Base-by-base conservation (phyloP, 2,329 filamentous ascomycete species). In the Stemphylium beticola region DNA sequence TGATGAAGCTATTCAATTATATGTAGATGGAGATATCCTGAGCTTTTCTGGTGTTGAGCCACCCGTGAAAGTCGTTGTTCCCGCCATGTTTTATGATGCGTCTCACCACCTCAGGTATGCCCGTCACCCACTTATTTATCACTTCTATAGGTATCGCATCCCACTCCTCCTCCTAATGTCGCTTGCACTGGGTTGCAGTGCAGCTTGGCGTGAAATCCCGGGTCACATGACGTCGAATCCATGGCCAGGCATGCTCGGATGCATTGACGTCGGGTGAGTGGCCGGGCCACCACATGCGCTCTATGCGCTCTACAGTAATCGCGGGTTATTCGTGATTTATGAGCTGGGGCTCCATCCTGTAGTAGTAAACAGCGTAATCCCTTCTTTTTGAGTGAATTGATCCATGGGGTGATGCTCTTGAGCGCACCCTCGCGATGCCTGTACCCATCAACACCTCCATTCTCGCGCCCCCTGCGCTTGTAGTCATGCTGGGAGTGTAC, bases 261-360 rank as follows among this genome's bases (percentile, higher is more conserved):
- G 56, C 45, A 33, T 59, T 59, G 6, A 55, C 26, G 8, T 59
- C 36, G 4, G 52, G 48, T 14, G 40, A 55, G 40, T 59, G 49
- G 10, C 57, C 40, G 3, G 44, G 50, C 57, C 37, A 57, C 15
- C 10, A 32, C 34, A 60, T n/a, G n/a, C 18, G 38, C 4, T 60
- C 44, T 5, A 57, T 24, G 7, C 34, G 11, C 22, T 53, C 11
- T 8, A 54, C 22, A 17, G 12, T 56, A 60, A 17, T 57, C 29
- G 11, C 31, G 17, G 2, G 43, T 15, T 11, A 57, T 55, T 14
- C 43, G 29, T 5, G 39, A 49, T 7, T 53, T 51, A 26, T 60
- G 36, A 34, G 50, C 14, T 15, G 45, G 44, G 40, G 50, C 54
- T 32, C 51, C 26, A 55, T 60, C 54, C 31, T 60, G 7, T 4